phyloP scores from a whole-genome alignment of 805 yeast genomes.

The Nakazawaea laoshanensis region DNA sequence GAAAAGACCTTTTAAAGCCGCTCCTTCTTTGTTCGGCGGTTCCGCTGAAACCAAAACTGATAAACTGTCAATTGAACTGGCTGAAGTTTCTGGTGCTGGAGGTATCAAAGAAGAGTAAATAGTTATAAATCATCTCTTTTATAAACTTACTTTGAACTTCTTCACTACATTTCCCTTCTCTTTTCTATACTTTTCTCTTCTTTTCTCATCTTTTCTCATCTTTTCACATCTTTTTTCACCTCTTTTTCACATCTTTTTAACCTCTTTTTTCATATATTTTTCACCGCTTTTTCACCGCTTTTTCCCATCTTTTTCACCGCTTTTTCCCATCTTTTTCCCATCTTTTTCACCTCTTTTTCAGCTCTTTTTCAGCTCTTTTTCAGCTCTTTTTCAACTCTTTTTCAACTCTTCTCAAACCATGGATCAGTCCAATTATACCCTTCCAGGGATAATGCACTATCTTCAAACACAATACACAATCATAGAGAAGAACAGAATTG shows the following conservation, averaged over 20 bases:
- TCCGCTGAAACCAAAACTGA: conserved; percentile 63
- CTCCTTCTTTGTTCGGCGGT: conserved; percentile 66
- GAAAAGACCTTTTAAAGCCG: conserved; percentile 93
- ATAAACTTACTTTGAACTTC: too few species aligned
- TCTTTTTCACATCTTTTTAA: background rate
- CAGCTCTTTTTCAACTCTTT: too few species aligned
- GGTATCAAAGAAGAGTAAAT: conserved; percentile 80
- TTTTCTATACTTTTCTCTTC: background rate
- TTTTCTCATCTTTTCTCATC: background rate
- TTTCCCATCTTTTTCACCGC: too few species aligned
- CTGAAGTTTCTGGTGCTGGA: conserved; percentile 79
- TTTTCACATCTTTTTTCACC: background rate
- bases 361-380: too few species aligned
- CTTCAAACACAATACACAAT: conserved; percentile 51
- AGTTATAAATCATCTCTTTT: too few species aligned
- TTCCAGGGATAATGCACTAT: conserved; percentile 54
- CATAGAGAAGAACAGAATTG: conserved; percentile 32
- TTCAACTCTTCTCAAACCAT: conserved; percentile 1
- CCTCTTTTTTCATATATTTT: too few species aligned
- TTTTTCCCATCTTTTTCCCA: too few species aligned
- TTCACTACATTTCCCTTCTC: too few species aligned
- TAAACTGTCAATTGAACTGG: conserved; percentile 76
- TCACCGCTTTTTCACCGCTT: too few species aligned
- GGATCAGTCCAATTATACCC: conserved; percentile 25
- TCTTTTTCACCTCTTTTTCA: too few species aligned